Evolutionary conservation across 177 flowering plant species (phyloP), one percentile per base, ranked within the genome.

Genomic region (Vitis hybrid): DNA sequence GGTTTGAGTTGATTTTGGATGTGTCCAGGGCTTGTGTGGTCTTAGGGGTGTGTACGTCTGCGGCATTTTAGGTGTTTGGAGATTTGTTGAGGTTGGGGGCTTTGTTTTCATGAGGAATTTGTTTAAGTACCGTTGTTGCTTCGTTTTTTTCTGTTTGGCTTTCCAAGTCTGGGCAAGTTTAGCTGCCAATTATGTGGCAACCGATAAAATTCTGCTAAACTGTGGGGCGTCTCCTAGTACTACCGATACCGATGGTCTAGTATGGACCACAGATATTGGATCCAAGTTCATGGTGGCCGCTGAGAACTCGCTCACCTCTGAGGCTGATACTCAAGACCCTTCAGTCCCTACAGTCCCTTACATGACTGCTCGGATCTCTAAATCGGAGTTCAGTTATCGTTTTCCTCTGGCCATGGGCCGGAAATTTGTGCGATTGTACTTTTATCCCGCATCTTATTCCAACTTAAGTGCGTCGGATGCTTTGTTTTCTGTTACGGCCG

Each of bases 391-490:
- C 77, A 88, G 98, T 39, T 96, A 96, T 57, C 79, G 75, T 22
- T 75, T 96, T 56, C 96, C 98, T 1, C 92, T 96, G 5, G 85
- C 76, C 0, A 16, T 90, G 2, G 98, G 99, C 26, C 88, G 97
- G 0, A 89, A 91, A 57, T 88, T 86, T 66, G 67, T 96, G 14
- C 86, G 99, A 1, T 83, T 96, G 22, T 82, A 93, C 76, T 96
- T 96, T 79, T 96, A 96, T 65, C 89, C 98, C 0, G 71, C 84
- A 56, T 75, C 90, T 11, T 96, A 93, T 60, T 72, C 51, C 1
- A 74, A 65, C 2, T 75, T 80, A 0, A 77, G 83, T 74, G 88
- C 98, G 1, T 69, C 89, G 3, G 60, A 76, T 69, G 89, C 87
- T 1, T 2, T 86, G 58, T 96, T 96, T 78, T 76, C 91, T 9